phyloP scores from a whole-genome alignment of 2,329 filamentous ascomycete species.

The Pseudocercospora fijiensis region DNA sequence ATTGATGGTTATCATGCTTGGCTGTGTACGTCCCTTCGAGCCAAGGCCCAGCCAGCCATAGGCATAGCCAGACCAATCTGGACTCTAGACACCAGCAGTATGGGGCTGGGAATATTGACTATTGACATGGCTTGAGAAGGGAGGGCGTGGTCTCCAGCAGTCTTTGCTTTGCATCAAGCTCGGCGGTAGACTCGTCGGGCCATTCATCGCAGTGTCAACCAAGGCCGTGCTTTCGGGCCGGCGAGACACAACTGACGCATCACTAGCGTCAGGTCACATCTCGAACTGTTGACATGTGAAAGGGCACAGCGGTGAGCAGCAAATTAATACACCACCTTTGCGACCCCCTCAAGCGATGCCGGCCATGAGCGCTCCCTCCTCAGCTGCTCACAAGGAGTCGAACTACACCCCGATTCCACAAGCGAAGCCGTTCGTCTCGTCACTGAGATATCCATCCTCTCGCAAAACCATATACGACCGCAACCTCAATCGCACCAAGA shows the following conservation, averaged over 20 bases:
- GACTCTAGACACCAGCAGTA: too few relatives aligned
- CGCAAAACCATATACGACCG: conserved; percentile 98
- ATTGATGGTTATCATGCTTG: conserved; percentile 2
- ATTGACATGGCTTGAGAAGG: too few relatives aligned
- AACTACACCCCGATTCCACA: conserved; percentile 32
- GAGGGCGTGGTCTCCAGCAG: too few relatives aligned
- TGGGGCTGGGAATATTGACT: too few relatives aligned
- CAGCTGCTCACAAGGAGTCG: conserved; percentile 19
- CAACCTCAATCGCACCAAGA: conserved; percentile 84
- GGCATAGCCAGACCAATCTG: too few relatives aligned
- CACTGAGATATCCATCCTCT: conserved; percentile 83
- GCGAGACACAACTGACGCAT: not conserved
- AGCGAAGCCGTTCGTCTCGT: conserved; percentile 43
- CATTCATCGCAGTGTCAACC: not conserved
- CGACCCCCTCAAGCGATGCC: conserved; percentile 16
- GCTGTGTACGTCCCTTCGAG: not conserved
- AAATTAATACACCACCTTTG: conserved; percentile 3
- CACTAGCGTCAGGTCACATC: not conserved
- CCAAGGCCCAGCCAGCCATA: too few relatives aligned
- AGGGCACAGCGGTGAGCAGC: conserved; percentile 5
- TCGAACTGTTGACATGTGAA: conserved; percentile 3
- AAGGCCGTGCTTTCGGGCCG: not conserved
- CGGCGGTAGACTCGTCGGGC: too few relatives aligned
- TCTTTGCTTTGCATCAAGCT: too few relatives aligned
- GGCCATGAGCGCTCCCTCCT: conserved; percentile 20